Base-by-base conservation (phyloP, 2,329 filamentous ascomycete species). In the Alternaria novae-zelandiae region DNA sequence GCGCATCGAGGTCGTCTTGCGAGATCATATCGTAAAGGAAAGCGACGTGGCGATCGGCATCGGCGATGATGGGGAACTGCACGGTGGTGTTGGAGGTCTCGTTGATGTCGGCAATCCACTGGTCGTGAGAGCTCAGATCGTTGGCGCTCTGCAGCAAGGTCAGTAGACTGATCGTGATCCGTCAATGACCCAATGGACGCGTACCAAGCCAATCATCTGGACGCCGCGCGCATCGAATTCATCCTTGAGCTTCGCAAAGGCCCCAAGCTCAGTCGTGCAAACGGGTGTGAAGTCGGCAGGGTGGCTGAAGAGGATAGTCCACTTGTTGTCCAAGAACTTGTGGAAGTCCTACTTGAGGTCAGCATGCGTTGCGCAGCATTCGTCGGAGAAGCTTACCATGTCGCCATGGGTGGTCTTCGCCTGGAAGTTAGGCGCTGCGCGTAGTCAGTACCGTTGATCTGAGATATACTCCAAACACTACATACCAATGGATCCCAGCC, bases 211-310 rank as follows among this genome's bases (percentile, higher is more conserved):
- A 75, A 97, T 95, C 83, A 97, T 89, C 88, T 97, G 96, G 75
- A 95, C 92, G 69, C 89, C 89, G 68, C 94, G 90, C 86, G 92
- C 93, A 76, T 89, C 87, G 83, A 97, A 97, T 82, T 97, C 93
- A 74, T 89, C 88, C 84, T 93, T 90, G 68, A 97, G 87, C 83
- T 94, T 96, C 73, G 94, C 92, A 76, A 97, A 96, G 64, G 94
- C 94, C 67, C 94, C 94, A 67, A 97, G 90, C 85, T 97, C 94
- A 58, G 94, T 97, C 69, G 94, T 97, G 87, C 94, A 97, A 64
- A 97, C 94, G 58, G 94, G 94, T 2, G 94, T 97, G 86, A 92
- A 97, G 83, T 97, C 94, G 63, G 83, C 91, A 4, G 92, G 92
- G 84, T 95, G 92, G 30, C 90, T 93, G 86, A 96, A 95, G 73